Base-by-base conservation (phyloP, 1,139 yeast genomes). In the Kurtzmaniella quercitrusa region DNA sequence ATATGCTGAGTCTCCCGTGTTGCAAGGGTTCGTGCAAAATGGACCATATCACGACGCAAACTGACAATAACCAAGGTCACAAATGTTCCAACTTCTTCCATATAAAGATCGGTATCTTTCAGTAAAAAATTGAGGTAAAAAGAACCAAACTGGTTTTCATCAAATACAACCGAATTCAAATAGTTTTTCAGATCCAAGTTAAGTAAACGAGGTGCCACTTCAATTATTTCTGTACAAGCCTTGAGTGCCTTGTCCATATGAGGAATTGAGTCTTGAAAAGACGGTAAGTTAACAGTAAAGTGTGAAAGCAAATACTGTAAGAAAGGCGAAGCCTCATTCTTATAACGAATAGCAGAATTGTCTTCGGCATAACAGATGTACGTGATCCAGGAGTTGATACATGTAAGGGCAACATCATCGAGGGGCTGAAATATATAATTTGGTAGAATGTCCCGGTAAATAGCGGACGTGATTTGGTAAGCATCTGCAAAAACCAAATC, bases 21-120 rank as follows among this genome's bases (percentile, higher is more conserved):
- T 8, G 69, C 58, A 11, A 84, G 55, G 39, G 71, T 66, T 39
- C 74, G 63, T 14, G 82, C 68, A 11, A 84, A 59, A 43, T 65
- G 65, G 3, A 80, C 49, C n/a, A 78, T 65, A 48, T 80, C 80
- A 33, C 69, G 60, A 45, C 76, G 82, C 34, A 83, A 55, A 47
- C 73, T 78, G 5, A 77, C 68, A 3, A 80, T 74, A 6, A 81
- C 56, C 41, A 85, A 61, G 42, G 73, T 69, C 3, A 82, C 66
- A 47, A 80, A 74, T 33, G 71, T 70, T 40, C 70, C 71, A 36
- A 77, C 56, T 41, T 74, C 74, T 15, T 73, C 74, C 36, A 57
- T 60, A 51, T 72, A 72, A 30, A 68, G 70, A 20, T 65, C 63
- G 33, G 50, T 43, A 12, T 50, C 45, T 3, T 57, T 60, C 3